phyloP scores from a whole-genome alignment of 2,329 filamentous ascomycete species.

The Septoria petroselini region DNA sequence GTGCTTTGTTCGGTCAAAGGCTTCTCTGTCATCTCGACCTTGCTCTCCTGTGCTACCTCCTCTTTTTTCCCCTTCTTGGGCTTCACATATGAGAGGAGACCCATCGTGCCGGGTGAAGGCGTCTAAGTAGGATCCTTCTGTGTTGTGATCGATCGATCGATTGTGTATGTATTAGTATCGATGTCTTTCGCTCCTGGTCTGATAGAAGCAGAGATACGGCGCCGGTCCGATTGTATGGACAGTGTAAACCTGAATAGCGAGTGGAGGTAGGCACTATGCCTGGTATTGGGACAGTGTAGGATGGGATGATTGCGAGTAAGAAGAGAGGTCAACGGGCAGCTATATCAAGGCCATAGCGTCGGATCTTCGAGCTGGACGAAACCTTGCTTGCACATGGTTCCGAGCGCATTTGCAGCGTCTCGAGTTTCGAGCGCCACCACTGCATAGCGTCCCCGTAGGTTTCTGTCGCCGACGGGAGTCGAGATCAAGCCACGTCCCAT shows the following conservation, averaged over 20 bases:
- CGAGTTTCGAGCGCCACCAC: conserved; percentile 14
- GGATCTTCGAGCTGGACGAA: conserved; percentile 6
- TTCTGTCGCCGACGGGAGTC: conserved; percentile 14
- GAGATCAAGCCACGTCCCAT: conserved; percentile 12
- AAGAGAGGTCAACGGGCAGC: not conserved
- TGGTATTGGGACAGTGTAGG: conserved; percentile 8
- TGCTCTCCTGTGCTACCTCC: conserved; percentile 8
- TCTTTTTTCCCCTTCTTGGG: conserved; percentile 24
- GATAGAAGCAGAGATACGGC: not conserved
- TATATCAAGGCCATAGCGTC: conserved; percentile 15
- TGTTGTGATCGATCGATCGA: not conserved
- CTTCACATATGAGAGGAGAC: conserved; percentile 29
- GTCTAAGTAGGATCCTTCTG: not conserved
- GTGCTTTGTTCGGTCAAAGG: conserved; percentile 9
- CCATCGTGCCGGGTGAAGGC: conserved; percentile 19
- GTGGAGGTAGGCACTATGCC: conserved; percentile 24
- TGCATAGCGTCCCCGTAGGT: conserved; percentile 13
- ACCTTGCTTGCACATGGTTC: conserved; percentile 8
- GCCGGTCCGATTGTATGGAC: not conserved
- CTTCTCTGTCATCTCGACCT: conserved; percentile 24
- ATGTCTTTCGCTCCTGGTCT: not conserved
- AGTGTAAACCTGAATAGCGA: conserved; percentile 12
- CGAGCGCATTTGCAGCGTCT: conserved; percentile 7
- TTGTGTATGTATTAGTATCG: not conserved
- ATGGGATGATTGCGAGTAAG: conserved; percentile 6